These are phyloP conservation scores for Calocera viscosa DNA, from an alignment of 768 basidiomycete species.

Conservation along the genomic window DNA sequence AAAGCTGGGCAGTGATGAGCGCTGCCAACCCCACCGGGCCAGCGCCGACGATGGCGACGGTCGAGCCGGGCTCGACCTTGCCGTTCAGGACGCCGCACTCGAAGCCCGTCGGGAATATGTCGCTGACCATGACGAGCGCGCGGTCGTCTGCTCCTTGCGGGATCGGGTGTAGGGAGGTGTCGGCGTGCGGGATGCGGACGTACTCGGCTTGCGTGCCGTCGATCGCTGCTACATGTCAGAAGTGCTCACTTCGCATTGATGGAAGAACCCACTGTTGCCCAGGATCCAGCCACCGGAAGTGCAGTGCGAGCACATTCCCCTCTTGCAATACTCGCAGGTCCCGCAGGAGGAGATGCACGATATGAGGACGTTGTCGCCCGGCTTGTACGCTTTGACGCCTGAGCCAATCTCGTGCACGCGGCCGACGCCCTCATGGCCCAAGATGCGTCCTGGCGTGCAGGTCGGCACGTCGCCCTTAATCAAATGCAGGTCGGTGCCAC, in stretches of 20 bases:
- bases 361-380: background rate
- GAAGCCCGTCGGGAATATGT: background rate
- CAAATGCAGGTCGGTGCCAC: background rate
- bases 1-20: conserved; percentile 2
- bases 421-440: background rate
- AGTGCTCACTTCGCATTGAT: background rate
- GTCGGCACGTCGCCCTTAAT: background rate
- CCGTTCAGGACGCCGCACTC: conserved; percentile 1
- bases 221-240: too few relatives aligned
- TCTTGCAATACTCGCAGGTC: background rate
- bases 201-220: background rate
- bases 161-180: background rate
- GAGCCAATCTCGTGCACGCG: background rate
- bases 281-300: background rate
- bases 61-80: background rate
- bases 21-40: background rate
- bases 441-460: background rate
- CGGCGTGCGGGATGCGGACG: background rate
- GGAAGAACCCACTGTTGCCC: background rate
- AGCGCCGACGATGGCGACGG: background rate
- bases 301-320: background rate
- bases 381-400: background rate
- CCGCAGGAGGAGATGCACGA: background rate
- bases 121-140: background rate
- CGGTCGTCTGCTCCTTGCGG: background rate